Conservation (phyloP, 495 filamentous ascomycete species). For the Daldinia grandis region DNA sequence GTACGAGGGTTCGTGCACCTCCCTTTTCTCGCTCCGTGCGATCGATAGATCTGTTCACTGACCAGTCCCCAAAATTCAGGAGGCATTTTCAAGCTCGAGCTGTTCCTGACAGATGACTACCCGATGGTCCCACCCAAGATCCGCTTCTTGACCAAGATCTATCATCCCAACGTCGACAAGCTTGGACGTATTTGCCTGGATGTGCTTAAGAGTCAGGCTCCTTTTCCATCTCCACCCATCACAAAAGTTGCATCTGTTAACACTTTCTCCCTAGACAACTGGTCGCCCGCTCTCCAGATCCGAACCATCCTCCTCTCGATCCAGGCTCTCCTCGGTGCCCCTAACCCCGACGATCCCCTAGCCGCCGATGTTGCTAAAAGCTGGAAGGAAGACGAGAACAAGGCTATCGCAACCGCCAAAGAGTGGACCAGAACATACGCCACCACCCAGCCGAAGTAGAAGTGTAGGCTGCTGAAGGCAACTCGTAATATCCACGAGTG, state of each 20-base stretch:
- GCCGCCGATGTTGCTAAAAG: slow-evolving; percentile 97
- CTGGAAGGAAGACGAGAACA: slow-evolving; percentile 95
- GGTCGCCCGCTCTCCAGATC: slow-evolving; percentile 98
- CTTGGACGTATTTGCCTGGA: slow-evolving; percentile 96
- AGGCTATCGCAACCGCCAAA: slow-evolving; percentile 86
- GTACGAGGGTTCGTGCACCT: slow-evolving; percentile 74
- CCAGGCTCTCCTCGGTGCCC: slow-evolving; percentile 93
- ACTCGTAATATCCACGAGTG: neutral
- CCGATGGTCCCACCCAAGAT: slow-evolving; percentile 99
- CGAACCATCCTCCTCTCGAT: slow-evolving; percentile 97
- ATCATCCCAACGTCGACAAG: slow-evolving; percentile 98
- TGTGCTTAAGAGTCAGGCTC: slow-evolving; percentile 86
- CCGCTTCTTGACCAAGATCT: slow-evolving; percentile 98
- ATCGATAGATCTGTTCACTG: slow-evolving; percentile 4
- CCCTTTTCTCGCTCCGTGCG: neutral
- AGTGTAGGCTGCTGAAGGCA: slow-evolving; percentile 8
- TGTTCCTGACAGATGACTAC: slow-evolving; percentile 99
- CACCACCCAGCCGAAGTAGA: slow-evolving; percentile 38
- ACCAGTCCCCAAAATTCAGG: slow-evolving; percentile 58
- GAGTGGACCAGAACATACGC: slow-evolving; percentile 89
- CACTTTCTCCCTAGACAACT: slow-evolving; percentile 77
- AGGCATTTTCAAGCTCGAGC: slow-evolving; percentile 95
- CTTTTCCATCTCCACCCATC: neutral
- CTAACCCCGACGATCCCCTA: slow-evolving; percentile 96
- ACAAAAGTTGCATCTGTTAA: slow-evolving; percentile 4